Conservation (phyloP, 2,329 filamentous ascomycete species). For the Macrophomina tecta region DNA sequence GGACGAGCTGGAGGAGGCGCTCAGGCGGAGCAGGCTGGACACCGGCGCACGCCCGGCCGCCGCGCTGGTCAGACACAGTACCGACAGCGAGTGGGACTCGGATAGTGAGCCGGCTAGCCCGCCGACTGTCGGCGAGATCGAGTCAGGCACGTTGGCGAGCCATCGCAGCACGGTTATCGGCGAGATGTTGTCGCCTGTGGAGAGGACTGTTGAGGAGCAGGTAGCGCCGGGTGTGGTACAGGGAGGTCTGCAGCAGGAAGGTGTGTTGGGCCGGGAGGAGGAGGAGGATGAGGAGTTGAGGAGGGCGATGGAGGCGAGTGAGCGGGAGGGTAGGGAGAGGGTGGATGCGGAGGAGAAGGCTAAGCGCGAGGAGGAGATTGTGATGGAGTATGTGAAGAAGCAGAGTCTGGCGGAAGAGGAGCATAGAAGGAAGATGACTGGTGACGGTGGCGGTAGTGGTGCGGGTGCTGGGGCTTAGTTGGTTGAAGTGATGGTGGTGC, state of each 20-base stretch:
- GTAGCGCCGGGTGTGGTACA: background rate
- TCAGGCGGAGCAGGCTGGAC: constrained; percentile 54
- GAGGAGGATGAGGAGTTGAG: constrained; percentile 46
- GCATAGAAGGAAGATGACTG: constrained; percentile 44
- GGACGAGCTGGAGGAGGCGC: constrained; percentile 52
- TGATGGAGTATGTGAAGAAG: constrained; percentile 75
- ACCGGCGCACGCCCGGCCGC: constrained; percentile 27
- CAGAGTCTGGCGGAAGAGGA: constrained; percentile 75
- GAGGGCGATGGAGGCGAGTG: constrained; percentile 41
- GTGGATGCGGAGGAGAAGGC: constrained; percentile 40
- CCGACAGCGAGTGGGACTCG: background rate
- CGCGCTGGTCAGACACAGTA: constrained; percentile 25
- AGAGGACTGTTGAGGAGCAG: constrained; percentile 17
- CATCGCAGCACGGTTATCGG: constrained; percentile 36
- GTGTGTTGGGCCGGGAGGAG: constrained; percentile 16
- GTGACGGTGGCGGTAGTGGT: constrained; percentile 32
- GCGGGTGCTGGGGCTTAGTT: background rate
- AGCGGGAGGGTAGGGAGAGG: constrained; percentile 32
- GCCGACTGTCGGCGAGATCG: constrained; percentile 10
- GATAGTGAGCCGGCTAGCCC: background rate
- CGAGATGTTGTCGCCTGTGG: background rate
- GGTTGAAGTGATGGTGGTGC: background rate
- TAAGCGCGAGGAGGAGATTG: constrained; percentile 70
- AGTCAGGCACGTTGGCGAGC: constrained; percentile 5
- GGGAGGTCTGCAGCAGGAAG: constrained; percentile 41